Evolutionary conservation across 768 basidiomycete species (phyloP).

Genomic region (Agaricus blazei): DNA sequence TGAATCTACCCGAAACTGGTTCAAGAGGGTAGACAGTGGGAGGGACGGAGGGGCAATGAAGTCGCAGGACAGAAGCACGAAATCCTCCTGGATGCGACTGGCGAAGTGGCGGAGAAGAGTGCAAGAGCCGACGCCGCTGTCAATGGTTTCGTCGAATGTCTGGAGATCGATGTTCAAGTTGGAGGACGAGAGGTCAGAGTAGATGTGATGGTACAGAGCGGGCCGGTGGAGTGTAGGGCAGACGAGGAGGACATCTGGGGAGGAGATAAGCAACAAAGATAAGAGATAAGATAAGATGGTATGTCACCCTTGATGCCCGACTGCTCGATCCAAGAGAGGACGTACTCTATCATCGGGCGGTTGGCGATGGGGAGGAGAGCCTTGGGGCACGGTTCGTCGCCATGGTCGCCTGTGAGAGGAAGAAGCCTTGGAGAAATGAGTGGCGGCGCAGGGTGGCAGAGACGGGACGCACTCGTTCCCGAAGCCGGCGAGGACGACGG

Average conservation of each 20-base stretch:
- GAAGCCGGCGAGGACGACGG: slow-evolving; percentile 85
- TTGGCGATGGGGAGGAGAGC: slow-evolving; percentile 86
- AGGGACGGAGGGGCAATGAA: slow-evolving; percentile 76
- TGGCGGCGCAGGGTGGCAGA: slow-evolving; percentile 6
- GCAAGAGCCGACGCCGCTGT: slow-evolving; percentile 65
- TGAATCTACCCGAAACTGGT: slow-evolving; percentile 77
- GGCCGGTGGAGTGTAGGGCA: slow-evolving; percentile 75
- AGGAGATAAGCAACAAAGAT: slow-evolving; percentile 9
- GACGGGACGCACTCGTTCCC: slow-evolving; percentile 70
- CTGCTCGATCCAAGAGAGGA: slow-evolving; percentile 81
- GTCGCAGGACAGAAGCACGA: slow-evolving; percentile 88
- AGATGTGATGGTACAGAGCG: slow-evolving; percentile 78
- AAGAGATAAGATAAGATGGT: slow-evolving; percentile 2
- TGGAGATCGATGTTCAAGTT: slow-evolving; percentile 73
- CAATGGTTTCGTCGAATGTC: slow-evolving; percentile 70
- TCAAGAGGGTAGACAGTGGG: slow-evolving; percentile 63
- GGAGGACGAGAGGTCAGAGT: slow-evolving; percentile 68
- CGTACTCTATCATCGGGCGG: slow-evolving; percentile 80
- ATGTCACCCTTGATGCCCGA: slow-evolving; percentile 75
- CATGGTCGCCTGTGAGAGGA: slow-evolving; percentile 72
- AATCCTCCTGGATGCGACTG: slow-evolving; percentile 73
- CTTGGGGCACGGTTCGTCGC: slow-evolving; percentile 81
- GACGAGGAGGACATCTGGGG: slow-evolving; percentile 77
- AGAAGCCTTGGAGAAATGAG: slow-evolving; percentile 44
- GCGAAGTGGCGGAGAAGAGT: slow-evolving; percentile 75